A percentile compares a stretch with the other conserved stretches of the same genome.
Evolutionary conservation across 176 grass and related monocot genomes (phyloP).

Genomic region (Bothriochloa decipiens): DNA sequence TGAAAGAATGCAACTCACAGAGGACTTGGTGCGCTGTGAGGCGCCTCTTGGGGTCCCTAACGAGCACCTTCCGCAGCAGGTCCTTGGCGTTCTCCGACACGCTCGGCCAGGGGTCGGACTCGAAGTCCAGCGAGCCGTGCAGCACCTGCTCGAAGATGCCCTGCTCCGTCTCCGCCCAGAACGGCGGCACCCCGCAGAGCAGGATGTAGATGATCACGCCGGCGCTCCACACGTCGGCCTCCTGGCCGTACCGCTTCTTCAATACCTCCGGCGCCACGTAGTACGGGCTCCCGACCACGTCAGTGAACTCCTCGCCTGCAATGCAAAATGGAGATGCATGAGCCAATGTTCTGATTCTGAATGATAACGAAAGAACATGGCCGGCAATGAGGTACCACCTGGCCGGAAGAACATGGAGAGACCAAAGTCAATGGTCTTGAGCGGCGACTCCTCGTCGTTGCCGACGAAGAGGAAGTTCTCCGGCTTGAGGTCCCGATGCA

Average conservation of each 20-base stretch:
- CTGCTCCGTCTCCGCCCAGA: conserved; percentile 69
- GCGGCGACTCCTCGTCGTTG: conserved; percentile 47
- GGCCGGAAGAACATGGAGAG: conserved; percentile 68
- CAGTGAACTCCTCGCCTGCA: conserved; percentile 52
- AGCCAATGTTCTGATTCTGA: too few species aligned
- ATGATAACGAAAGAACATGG: too few species aligned
- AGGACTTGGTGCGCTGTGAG: conserved; percentile 58
- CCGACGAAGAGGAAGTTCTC: conserved; percentile 56
- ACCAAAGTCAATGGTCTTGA: conserved; percentile 67
- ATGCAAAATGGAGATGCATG: background rate
- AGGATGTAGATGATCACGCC: conserved; percentile 61
- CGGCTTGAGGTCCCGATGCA: conserved; percentile 58
- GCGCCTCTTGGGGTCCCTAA: conserved; percentile 51
- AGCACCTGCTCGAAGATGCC: conserved; percentile 68
- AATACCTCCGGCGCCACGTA: conserved; percentile 65
- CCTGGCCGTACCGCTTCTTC: conserved; percentile 56
- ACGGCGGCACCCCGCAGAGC: conserved; percentile 59
- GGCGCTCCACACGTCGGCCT: conserved; percentile 62
- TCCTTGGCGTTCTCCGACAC: conserved; percentile 54
- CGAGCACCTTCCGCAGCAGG: conserved; percentile 56
- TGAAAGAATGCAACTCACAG: conserved; percentile 10
- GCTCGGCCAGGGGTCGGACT: conserved; percentile 51
- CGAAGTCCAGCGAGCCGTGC: conserved; percentile 58
- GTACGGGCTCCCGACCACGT: conserved; percentile 62
- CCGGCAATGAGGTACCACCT: background rate